Percentiles rank a stretch among this genome's conserved stretches.
These are phyloP conservation scores for Talaromyces funiculosus DNA, from an alignment of 2,329 filamentous ascomycete genomes.

Conservation along the genomic window DNA sequence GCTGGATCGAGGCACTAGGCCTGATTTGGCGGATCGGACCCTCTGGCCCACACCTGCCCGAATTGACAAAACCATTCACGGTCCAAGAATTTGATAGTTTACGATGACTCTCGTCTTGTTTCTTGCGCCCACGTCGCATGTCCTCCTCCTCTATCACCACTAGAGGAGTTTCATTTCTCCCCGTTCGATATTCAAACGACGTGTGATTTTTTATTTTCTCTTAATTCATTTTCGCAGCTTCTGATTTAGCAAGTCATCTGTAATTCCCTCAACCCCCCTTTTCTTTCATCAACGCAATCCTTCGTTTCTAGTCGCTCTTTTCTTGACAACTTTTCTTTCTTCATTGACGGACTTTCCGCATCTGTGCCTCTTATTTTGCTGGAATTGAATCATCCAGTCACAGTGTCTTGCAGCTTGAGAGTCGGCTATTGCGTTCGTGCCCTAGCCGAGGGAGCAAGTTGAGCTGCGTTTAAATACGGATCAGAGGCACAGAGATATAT, in stretches of 20 bases:
- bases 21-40: slow-evolving; percentile 13
- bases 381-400: too few species aligned
- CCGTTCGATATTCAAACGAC: background rate
- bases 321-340: background rate
- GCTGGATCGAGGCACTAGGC: slow-evolving; percentile 15
- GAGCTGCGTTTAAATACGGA: background rate
- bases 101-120: slow-evolving; percentile 6
- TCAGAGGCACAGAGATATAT: background rate
- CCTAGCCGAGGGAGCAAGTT: background rate
- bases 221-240: slow-evolving; percentile 7
- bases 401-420: background rate
- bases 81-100: too few species aligned
- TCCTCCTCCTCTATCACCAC: slow-evolving; percentile 7
- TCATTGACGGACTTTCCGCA: background rate
- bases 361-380: background rate
- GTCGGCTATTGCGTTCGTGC: background rate
- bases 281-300: background rate
- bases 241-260: slow-evolving; percentile 7
- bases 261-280: slow-evolving; percentile 9
- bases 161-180: slow-evolving; percentile 1
- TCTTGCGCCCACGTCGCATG: slow-evolving; percentile 12
- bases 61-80: background rate
- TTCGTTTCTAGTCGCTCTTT: slow-evolving; percentile 14
- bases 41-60: slow-evolving; percentile 7
- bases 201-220: background rate